Base-by-base conservation (phyloP, 768 basidiomycete genomes). In the Suillus alpinus region DNA sequence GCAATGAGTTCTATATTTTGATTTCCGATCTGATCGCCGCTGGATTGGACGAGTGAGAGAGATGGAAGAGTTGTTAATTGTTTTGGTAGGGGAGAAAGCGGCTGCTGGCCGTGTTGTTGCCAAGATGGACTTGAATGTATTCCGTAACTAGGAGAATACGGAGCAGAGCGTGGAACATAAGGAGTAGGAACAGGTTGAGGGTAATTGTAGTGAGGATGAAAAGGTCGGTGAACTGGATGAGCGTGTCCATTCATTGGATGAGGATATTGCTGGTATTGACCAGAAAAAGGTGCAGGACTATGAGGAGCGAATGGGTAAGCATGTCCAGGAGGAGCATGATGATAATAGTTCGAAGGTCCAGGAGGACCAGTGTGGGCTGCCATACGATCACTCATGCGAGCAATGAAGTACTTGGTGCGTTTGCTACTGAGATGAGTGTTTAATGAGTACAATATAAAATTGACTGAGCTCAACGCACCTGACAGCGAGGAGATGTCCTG, bases 41-140 rank as follows among this genome's bases (percentile, higher is more conserved):
- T 2, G 58, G 59, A 18, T 44, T 66, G 37, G 58, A 26, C 26
- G 56, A 32, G 63, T 43, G 64, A 68, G 50, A 69, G 62, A 31
- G 68, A 71, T 26, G 72, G 71, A 16, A 80, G 78, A 77, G 83
- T 83, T 9, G 83, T 81, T 2, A 86, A 76, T 61, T 87, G 87
- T 74, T 87, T 87, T 60, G 87, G 87, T 29, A 86, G 66, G 2
- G 86, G 85, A 0, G 86, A 87, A 29, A 84, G 69, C 34, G 76
- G 78, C 32, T 80, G 78, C 59, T 79, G 78, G 50, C 74, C 62
- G 14, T 55, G 53, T 5, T 55, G 55, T 43, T 78, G 76, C 83
- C 82, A 85, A 29, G 78, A 71, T 26, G 81, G 70, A n/a, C 68
- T 67, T 9, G 68, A 65, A 34, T 65, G 66, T 0, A 63, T 55